These are phyloP conservation scores for Teratosphaeria viscida DNA, from an alignment of 2,329 filamentous ascomycete species.

Conservation along the genomic window DNA sequence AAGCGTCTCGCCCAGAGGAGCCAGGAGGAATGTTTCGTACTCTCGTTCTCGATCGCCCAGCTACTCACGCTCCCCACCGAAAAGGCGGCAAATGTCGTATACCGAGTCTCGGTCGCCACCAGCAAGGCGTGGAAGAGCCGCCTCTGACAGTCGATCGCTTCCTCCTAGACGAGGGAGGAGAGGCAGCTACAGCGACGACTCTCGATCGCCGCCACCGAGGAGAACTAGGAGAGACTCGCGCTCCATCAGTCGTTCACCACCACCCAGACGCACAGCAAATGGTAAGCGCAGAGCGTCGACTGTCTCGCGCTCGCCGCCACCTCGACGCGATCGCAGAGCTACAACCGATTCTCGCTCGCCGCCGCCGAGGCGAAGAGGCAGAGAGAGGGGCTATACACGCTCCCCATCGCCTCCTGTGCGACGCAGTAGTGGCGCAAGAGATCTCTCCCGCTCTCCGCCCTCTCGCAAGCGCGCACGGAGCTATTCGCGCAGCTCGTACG, in stretches of 20 bases:
- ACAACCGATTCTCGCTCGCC: slow-evolving; percentile 8
- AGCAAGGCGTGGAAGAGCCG: slow-evolving; percentile 5
- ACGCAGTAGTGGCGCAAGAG: slow-evolving; percentile 4
- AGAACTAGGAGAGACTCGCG: slow-evolving; percentile 4
- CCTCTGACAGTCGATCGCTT: slow-evolving; percentile 9
- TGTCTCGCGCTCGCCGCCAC: slow-evolving; percentile 8
- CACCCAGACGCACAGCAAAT: slow-evolving; percentile 12
- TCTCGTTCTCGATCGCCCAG: slow-evolving; percentile 2
- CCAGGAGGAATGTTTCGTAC: background rate
- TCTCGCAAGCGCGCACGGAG: slow-evolving; percentile 11
- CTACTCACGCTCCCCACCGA: slow-evolving; percentile 1
- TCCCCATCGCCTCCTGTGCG: slow-evolving; percentile 10
- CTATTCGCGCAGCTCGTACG: slow-evolving; percentile 10
- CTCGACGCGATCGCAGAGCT: slow-evolving; percentile 4
- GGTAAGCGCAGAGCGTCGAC: slow-evolving; percentile 8
- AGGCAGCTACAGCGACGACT: slow-evolving; percentile 12
- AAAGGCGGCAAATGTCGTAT: slow-evolving; percentile 2
- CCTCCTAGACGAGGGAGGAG: slow-evolving; percentile 12
- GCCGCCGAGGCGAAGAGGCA: slow-evolving; percentile 1
- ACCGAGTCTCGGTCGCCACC: slow-evolving; percentile 19
- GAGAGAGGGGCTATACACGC: slow-evolving; percentile 3
- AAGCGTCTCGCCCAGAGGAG: slow-evolving; percentile 6
- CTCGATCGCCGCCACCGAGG: slow-evolving; percentile 8
- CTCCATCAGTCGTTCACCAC: slow-evolving; percentile 21
- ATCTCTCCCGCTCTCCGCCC: slow-evolving; percentile 13